Percentiles rank a stretch among this genome's conserved stretches.
These are phyloP conservation scores for Orychophragmus violaceus DNA, from an alignment of 345 rosid genomes.

Conservation along the genomic window DNA sequence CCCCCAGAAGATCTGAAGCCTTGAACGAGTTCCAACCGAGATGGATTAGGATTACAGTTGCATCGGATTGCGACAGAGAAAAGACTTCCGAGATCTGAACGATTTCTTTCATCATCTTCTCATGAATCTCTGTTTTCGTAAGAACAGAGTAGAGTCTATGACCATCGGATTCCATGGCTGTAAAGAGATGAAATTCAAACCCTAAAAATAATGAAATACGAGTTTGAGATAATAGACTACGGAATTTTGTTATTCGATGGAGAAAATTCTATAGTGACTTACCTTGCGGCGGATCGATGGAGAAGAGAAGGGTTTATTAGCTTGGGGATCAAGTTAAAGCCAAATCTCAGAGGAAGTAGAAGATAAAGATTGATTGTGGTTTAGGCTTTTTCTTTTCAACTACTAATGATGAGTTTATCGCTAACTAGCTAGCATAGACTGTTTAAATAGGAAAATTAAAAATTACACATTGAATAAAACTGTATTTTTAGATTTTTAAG, in stretches of 20 bases:
- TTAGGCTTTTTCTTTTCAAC: too few species aligned
- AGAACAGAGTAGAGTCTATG: not conserved
- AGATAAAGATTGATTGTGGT: not conserved
- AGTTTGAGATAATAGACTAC: not conserved
- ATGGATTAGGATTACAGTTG: not conserved
- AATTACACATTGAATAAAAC: too few species aligned
- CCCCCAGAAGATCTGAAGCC: not conserved
- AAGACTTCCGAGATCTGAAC: not conserved
- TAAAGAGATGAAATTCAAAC: not conserved
- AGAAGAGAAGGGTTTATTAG: not conserved
- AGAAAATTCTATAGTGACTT: not conserved
- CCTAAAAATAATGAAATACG: not conserved
- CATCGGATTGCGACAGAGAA: not conserved
- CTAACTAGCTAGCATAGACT: too few species aligned
- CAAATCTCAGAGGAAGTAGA: not conserved
- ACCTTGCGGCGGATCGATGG: not conserved
- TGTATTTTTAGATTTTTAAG: too few species aligned
- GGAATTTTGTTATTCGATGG: not conserved
- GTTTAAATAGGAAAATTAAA: too few species aligned
- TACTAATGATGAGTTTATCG: too few species aligned
- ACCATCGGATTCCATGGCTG: not conserved
- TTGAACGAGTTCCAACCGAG: not conserved
- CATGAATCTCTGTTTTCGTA: not conserved
- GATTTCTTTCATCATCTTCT: not conserved
- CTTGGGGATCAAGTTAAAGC: not conserved